Evolutionary conservation across 2,329 filamentous ascomycete species (phyloP).

Genomic region (Escovopsis weberi): DNA sequence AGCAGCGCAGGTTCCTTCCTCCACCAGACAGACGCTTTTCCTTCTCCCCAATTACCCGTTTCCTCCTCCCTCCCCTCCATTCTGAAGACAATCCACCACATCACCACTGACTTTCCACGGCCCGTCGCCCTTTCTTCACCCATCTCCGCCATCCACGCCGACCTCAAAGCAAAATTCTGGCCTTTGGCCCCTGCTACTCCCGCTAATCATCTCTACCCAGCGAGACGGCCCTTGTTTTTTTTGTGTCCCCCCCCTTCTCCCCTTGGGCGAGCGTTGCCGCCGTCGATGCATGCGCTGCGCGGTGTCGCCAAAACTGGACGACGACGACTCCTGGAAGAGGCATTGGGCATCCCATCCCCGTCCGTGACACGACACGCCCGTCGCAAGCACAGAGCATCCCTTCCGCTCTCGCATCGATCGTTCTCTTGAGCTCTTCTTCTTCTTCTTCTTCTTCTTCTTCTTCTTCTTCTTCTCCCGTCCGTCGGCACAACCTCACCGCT

Average conservation of each 20-base stretch:
- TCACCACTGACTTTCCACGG: slow-evolving; percentile 15
- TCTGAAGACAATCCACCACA: slow-evolving; percentile 11
- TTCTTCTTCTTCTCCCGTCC: slow-evolving; percentile 4
- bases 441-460: no score
- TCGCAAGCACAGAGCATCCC: background rate
- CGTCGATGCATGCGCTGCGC: slow-evolving; percentile 3
- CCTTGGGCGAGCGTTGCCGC: background rate
- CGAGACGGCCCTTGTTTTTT: background rate
- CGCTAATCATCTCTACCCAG: background rate
- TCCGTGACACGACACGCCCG: background rate
- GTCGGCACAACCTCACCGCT: slow-evolving; percentile 8
- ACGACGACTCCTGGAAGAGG: slow-evolving; percentile 1
- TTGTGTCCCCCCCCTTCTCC: background rate
- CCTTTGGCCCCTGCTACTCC: slow-evolving; percentile 1
- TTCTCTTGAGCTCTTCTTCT: no score
- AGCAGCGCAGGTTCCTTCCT: slow-evolving; percentile 24
- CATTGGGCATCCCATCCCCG: slow-evolving; percentile 2
- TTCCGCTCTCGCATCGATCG: slow-evolving; percentile 5
- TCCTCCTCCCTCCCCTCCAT: slow-evolving; percentile 19
- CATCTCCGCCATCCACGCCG: background rate
- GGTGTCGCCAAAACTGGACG: background rate
- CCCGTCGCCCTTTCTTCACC: background rate
- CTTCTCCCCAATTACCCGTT: slow-evolving; percentile 24
- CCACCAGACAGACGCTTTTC: slow-evolving; percentile 22
- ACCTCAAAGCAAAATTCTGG: background rate